Base-by-base conservation (phyloP, 2,329 filamentous ascomycete genomes). In the Exophiala alcalophila region DNA sequence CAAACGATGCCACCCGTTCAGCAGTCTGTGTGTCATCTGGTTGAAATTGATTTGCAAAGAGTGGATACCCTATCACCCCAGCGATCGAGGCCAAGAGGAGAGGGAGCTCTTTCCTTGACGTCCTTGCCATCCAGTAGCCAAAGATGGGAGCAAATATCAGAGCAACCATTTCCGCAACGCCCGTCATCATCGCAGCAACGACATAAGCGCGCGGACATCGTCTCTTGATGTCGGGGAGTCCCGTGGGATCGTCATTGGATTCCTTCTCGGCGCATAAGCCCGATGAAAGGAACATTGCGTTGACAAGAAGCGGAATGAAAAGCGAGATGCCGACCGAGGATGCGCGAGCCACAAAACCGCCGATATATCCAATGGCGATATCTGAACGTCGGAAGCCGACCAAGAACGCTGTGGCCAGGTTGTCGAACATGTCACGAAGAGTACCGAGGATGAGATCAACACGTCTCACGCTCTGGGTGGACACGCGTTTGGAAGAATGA, bases 321-420 rank as follows among this genome's bases (percentile, higher is more conserved):
- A 97, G 77, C 1, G 88, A 94, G 53, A 98, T 94, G 38, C 86
- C 91, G 4, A 98, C 92, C 0, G 89, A 95, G 1, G 90, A 96
- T 5, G 92, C 90, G 42, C 92, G 81, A 7, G 90, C 91, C 2
- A 98, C 91, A 58, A 97, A 96, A 1, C 92, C 92, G 50, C 91
- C 92, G 0, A 97, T 70, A 59, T 97, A 98, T 19, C 86, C 91
- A 0, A 97, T 74, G 12, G 81, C 83, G 49, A 98, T 94, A 55
- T 84, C 78, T 7, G 80, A 74, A 60, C 94, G 86, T 6, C 72
- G 80, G 56, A 88, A 80, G 10, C 85, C 90, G 8, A 94, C 74
- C 5, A 80, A 55, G 56, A 90, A 62, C 24, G 85, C 76, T 49
- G 80, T 70, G 50, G 76, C 67, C 37, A 50, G 46, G 33, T 49